phyloP scores from a whole-genome alignment of 2,329 filamentous ascomycete genomes.

The Coccinonectria pachysandricola region DNA sequence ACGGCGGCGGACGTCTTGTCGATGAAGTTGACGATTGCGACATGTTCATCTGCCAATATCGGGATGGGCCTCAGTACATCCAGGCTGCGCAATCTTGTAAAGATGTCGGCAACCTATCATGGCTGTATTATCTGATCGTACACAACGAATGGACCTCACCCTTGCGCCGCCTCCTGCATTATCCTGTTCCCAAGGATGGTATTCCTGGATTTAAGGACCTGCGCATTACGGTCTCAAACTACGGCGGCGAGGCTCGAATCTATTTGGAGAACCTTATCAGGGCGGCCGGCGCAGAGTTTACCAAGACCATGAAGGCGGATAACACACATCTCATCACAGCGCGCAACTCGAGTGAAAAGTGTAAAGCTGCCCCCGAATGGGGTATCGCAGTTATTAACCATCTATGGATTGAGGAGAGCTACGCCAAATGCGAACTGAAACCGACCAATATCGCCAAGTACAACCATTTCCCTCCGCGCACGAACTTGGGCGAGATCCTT shows the following conservation, averaged over 20 bases:
- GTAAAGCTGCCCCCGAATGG: constrained; percentile 86
- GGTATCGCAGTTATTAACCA: constrained; percentile 85
- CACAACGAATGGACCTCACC: constrained; percentile 84
- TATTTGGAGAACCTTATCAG: constrained; percentile 88
- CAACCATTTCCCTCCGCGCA: constrained; percentile 75
- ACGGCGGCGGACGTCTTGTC: constrained; percentile 62
- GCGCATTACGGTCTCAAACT: constrained; percentile 88
- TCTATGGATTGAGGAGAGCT: constrained; percentile 95
- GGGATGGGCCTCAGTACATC: constrained; percentile 70
- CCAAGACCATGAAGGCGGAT: constrained; percentile 87
- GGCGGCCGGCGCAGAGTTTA: constrained; percentile 78
- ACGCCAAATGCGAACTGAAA: constrained; percentile 74
- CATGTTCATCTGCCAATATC: constrained; percentile 79
- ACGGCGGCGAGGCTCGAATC: constrained; percentile 83
- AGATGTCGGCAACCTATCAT: constrained; percentile 83
- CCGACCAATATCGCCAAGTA: constrained; percentile 65
- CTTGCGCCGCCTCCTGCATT: constrained; percentile 73
- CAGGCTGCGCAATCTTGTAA: constrained; percentile 66
- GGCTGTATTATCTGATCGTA: constrained; percentile 88
- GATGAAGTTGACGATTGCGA: constrained; percentile 58
- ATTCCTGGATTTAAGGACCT: constrained; percentile 69
- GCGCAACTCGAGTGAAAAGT: constrained; percentile 84
- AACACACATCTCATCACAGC: constrained; percentile 95
- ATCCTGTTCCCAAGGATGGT: constrained; percentile 67
- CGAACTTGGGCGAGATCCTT: constrained; percentile 86